These are phyloP conservation scores for Trichoderma atrobrunneum DNA, from an alignment of 2,329 filamentous ascomycete genomes.

Conservation along the genomic window DNA sequence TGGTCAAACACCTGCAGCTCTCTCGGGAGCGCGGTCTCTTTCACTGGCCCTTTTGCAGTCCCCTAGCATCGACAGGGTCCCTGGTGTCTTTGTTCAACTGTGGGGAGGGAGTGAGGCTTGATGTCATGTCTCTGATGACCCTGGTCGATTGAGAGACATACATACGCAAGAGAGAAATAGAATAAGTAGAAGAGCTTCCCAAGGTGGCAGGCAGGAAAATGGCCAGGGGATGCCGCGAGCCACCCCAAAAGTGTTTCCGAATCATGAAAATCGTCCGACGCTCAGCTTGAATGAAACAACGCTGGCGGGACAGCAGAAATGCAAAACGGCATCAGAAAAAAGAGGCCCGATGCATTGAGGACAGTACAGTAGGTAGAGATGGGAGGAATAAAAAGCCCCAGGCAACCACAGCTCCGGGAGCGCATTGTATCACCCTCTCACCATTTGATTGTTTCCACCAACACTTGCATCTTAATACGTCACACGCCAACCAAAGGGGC, in stretches of 20 bases:
- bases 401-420: background rate
- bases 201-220: background rate
- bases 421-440: background rate
- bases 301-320: background rate
- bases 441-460: background rate
- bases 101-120: constrained; percentile 8
- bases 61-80: background rate
- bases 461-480: background rate
- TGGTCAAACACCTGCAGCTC: constrained; percentile 6
- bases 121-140: constrained; percentile 16
- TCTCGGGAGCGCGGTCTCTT: background rate
- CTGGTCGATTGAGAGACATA: background rate
- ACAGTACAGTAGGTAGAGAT: too few species aligned
- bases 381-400: too few species aligned
- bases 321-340: too few species aligned
- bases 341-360: background rate
- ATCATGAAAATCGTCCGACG: background rate
- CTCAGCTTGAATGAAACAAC: background rate
- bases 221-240: background rate
- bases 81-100: background rate
- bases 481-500: background rate
- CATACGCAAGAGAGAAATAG: background rate
- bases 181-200: background rate
- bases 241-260: background rate
- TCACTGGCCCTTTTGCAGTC: background rate